A percentile compares a stretch with the other conserved stretches of the same genome.
Evolutionary conservation across 768 basidiomycete genomes (phyloP).

Genomic region (Exidia glandulosa): DNA sequence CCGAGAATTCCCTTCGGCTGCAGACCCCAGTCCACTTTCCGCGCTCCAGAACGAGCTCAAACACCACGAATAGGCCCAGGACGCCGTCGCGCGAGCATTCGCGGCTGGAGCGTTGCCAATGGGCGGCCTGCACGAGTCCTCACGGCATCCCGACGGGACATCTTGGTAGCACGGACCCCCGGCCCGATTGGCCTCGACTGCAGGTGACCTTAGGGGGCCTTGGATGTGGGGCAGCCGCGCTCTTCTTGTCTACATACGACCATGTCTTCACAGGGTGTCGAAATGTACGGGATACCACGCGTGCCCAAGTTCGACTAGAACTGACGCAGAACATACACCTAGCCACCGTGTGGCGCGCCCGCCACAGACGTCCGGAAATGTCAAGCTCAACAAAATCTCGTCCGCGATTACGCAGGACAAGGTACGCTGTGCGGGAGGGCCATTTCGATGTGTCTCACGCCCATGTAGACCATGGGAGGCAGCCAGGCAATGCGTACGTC

Average conservation of each 20-base stretch:
- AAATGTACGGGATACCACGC: constrained; percentile 35
- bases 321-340: constrained; percentile 27
- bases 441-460: constrained; percentile 1
- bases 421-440: constrained; percentile 31
- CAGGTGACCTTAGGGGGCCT: neutral
- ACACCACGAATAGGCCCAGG: no score
- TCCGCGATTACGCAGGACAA: constrained; percentile 67
- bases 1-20: no score
- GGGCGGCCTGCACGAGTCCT: neutral
- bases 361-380: constrained; percentile 21
- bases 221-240: neutral
- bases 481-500: constrained; percentile 78
- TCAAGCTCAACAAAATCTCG: constrained; percentile 64
- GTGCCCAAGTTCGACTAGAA: constrained; percentile 8
- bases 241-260: constrained; percentile 2
- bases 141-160: neutral
- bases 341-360: constrained; percentile 34
- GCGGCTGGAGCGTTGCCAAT: no score
- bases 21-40: no score
- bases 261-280: constrained; percentile 45
- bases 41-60: no score
- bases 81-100: no score
- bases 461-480: constrained; percentile 45
- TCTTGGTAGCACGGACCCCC: neutral
- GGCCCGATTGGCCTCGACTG: neutral